These are phyloP conservation scores for Tulasnella sp. DNA, from an alignment of 768 basidiomycete genomes.

Conservation along the genomic window DNA sequence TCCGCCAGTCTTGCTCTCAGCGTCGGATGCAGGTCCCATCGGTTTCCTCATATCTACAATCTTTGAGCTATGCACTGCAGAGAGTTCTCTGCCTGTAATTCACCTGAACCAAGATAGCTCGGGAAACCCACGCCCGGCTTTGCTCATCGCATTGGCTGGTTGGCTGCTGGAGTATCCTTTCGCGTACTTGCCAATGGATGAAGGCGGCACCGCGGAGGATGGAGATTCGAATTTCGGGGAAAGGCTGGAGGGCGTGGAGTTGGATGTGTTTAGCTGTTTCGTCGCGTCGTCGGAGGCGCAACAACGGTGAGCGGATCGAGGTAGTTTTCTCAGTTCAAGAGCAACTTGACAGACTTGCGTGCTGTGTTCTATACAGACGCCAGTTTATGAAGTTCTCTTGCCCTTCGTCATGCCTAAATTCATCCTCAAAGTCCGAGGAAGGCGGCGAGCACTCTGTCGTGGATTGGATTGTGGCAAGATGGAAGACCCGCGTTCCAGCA, in stretches of 20 bases:
- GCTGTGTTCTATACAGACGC: not conserved
- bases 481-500: not conserved
- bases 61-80: not conserved
- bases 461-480: not conserved
- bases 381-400: not conserved
- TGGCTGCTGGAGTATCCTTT: constrained; percentile 21
- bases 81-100: not conserved
- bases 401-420: not conserved
- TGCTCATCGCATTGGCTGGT: constrained; percentile 2
- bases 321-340: not conserved
- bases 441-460: not conserved
- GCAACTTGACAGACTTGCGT: not conserved
- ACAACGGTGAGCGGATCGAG: not conserved
- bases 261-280: not conserved
- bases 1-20: not conserved
- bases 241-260: not conserved
- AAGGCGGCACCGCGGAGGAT: not conserved
- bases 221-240: not conserved
- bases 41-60: not conserved
- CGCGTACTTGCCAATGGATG: not conserved
- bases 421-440: not conserved
- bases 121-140: not conserved
- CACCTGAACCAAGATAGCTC: not conserved
- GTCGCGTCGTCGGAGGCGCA: not conserved
- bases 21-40: not conserved